phyloP scores from a whole-genome alignment of 768 basidiomycete species.

The Boletus bicolor region DNA sequence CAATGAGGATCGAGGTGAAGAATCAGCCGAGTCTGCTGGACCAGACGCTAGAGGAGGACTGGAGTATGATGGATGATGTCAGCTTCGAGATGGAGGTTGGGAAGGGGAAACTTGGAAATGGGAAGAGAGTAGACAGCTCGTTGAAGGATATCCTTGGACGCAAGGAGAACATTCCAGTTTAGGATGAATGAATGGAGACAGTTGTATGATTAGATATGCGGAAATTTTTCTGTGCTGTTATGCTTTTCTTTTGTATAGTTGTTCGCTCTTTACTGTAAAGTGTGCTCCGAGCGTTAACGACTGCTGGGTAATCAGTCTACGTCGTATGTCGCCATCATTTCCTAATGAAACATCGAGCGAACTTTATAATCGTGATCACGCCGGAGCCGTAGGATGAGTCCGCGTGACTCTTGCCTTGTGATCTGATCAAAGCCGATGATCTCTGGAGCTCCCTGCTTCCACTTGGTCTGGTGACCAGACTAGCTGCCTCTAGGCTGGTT shows the following conservation, averaged over 20 bases:
- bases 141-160: slow-evolving; percentile 28
- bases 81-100: slow-evolving; percentile 49
- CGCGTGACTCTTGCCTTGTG: no score
- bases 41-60: slow-evolving; percentile 58
- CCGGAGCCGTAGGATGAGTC: no score
- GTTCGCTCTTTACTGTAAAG: no score
- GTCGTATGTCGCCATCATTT: neutral
- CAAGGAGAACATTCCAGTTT: slow-evolving; percentile 27
- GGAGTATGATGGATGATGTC: slow-evolving; percentile 43
- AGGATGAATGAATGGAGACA: neutral
- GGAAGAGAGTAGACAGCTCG: slow-evolving; percentile 34
- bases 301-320: neutral
- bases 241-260: no score
- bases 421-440: no score
- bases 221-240: no score
- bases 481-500: no score
- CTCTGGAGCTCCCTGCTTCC: no score
- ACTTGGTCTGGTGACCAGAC: no score
- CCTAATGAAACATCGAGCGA: neutral
- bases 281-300: neutral
- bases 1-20: slow-evolving; percentile 47
- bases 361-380: no score
- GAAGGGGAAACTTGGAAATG: slow-evolving; percentile 15
- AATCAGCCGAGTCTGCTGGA: slow-evolving; percentile 53
- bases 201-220: no score